A percentile compares a stretch with the other conserved stretches of the same genome.
These are phyloP conservation scores for Oryza meyeriana DNA, from an alignment of 176 grass and related monocot species.

Conservation along the genomic window DNA sequence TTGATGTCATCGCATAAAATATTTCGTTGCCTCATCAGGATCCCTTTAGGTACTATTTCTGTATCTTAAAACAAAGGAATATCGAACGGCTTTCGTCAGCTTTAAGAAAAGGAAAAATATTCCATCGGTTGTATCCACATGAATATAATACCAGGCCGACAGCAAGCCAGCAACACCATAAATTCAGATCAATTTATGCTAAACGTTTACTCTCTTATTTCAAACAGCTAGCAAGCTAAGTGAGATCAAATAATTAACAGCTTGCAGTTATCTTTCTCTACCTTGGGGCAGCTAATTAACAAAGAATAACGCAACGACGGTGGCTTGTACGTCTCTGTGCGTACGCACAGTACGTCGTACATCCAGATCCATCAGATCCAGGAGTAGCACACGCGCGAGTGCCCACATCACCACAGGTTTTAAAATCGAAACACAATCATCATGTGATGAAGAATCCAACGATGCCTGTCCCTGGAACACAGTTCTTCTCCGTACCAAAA, in stretches of 20 bases:
- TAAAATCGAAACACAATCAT: slow-evolving; percentile 31
- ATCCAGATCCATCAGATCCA: neutral
- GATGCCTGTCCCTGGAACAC: slow-evolving; percentile 12
- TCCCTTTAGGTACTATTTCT: too few species aligned
- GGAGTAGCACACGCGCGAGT: neutral
- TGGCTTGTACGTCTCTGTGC: neutral
- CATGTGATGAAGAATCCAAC: slow-evolving; percentile 41
- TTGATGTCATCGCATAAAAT: too few species aligned
- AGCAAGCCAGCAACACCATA: too few species aligned
- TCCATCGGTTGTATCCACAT: too few species aligned
- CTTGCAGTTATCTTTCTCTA: neutral
- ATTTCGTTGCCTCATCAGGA: too few species aligned
- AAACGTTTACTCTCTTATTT: too few species aligned
- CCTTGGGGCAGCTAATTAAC: neutral
- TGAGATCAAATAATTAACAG: neutral
- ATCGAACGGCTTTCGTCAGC: neutral
- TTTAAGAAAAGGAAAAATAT: slow-evolving; percentile 43
- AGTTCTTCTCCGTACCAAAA: slow-evolving; percentile 33
- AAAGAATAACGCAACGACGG: neutral
- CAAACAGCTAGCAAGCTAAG: too few species aligned
- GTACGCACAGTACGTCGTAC: neutral
- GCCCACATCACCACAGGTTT: neutral
- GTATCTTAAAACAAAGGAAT: too few species aligned
- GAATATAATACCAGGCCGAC: too few species aligned
- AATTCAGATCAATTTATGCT: too few species aligned